Evolutionary conservation across 768 basidiomycete genomes (phyloP).

Genomic region (Kwoniella mangroviensis): DNA sequence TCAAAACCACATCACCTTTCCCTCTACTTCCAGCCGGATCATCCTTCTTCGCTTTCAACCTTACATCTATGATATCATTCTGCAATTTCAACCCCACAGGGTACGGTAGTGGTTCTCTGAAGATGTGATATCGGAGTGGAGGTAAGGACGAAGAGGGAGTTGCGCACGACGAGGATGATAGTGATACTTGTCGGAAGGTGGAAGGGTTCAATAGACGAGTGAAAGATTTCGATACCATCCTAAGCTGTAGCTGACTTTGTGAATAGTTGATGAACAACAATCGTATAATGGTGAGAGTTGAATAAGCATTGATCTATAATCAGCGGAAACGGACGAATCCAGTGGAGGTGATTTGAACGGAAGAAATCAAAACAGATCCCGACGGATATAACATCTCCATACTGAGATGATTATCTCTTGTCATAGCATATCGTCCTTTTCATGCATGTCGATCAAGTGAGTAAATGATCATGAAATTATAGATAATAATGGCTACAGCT

Average conservation of each 20-base stretch:
- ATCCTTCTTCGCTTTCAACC: constrained; percentile 33
- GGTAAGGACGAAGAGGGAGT: constrained; percentile 22
- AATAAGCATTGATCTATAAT: background rate
- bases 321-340: background rate
- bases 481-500: background rate
- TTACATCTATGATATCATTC: constrained; percentile 50
- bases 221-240: constrained; percentile 9
- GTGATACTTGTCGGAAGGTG: background rate
- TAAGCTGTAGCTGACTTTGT: background rate
- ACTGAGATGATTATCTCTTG: background rate
- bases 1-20: constrained; percentile 51
- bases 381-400: background rate
- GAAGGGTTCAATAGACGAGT: background rate
- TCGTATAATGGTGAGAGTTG: background rate
- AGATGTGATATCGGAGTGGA: constrained; percentile 67
- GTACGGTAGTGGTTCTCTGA: constrained; percentile 79
- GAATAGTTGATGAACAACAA: background rate
- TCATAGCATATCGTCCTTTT: background rate
- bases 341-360: constrained; percentile 14
- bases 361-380: background rate
- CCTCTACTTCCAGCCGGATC: constrained; percentile 38
- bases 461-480: background rate
- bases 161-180: constrained; percentile 11
- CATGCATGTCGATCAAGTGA: background rate
- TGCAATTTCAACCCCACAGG: constrained; percentile 58